A percentile compares a stretch with the other conserved stretches of the same genome.
These are phyloP conservation scores for Alternaria metachromatica DNA, from an alignment of 2,329 filamentous ascomycete genomes.

Conservation along the genomic window DNA sequence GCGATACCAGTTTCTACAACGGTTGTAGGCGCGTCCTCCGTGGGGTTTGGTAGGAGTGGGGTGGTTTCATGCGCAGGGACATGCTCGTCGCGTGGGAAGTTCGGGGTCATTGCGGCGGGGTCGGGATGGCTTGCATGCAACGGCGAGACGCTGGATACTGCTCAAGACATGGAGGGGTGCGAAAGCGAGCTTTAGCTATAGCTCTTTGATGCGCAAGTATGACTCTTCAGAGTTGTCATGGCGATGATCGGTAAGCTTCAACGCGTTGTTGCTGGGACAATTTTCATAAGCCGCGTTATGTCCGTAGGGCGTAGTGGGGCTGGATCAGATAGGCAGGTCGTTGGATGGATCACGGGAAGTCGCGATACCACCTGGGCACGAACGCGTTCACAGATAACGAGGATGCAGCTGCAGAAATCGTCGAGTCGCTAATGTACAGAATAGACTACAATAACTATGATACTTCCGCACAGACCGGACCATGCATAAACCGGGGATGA, in stretches of 20 bases:
- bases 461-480: background rate
- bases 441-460: background rate
- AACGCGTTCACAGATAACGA: background rate
- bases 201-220: background rate
- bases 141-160: background rate
- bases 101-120: constrained; percentile 10
- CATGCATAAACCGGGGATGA: background rate
- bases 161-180: background rate
- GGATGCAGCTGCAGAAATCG: background rate
- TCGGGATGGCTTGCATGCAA: background rate
- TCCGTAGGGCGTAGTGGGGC: background rate
- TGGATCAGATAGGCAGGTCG: background rate
- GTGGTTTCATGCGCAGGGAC: constrained; percentile 49
- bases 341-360: background rate
- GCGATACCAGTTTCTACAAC: constrained; percentile 35
- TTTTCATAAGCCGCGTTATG: background rate
- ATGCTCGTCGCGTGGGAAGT: background rate
- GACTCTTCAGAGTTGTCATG: background rate
- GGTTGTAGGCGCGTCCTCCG: constrained; percentile 18
- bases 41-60: constrained; percentile 50
- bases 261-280: background rate
- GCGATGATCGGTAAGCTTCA: background rate
- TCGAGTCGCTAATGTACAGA: background rate
- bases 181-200: background rate
- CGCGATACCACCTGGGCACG: background rate